Conservation (phyloP, 2,329 filamentous ascomycete species). For the Biscogniauxia mediterranea region DNA sequence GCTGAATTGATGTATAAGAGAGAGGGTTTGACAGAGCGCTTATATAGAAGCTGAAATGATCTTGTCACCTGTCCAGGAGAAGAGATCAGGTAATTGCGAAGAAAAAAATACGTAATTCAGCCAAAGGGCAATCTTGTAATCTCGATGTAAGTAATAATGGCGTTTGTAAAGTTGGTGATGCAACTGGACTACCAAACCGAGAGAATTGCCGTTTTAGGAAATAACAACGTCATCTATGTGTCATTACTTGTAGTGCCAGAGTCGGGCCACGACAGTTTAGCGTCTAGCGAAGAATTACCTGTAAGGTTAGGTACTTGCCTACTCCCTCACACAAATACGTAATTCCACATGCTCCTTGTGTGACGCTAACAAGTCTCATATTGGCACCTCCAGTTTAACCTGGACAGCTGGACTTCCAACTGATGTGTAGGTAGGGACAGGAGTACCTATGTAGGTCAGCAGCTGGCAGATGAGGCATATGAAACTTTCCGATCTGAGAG, state of each 20-base stretch:
- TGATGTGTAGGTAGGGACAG: too few species aligned
- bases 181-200: background rate
- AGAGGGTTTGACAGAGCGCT: background rate
- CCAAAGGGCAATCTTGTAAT: slow-evolving; percentile 10
- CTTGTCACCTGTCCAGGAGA: background rate
- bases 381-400: too few species aligned
- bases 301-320: too few species aligned
- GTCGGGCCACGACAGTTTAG: background rate
- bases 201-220: slow-evolving; percentile 21
- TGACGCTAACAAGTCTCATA: too few species aligned
- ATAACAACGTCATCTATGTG: slow-evolving; percentile 19
- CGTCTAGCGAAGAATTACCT: background rate
- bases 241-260: background rate
- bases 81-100: background rate
- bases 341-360: too few species aligned
- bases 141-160: slow-evolving; percentile 15
- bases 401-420: too few species aligned
- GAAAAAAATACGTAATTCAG: slow-evolving; percentile 2
- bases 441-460: too few species aligned
- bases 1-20: background rate
- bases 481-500: too few species aligned
- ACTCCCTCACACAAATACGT: too few species aligned
- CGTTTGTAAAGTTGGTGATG: slow-evolving; percentile 9
- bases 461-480: too few species aligned
- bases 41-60: slow-evolving; percentile 1